These are phyloP conservation scores for Thermomyces lanuginosus DNA, from an alignment of 2,329 filamentous ascomycete species.

Conservation along the genomic window DNA sequence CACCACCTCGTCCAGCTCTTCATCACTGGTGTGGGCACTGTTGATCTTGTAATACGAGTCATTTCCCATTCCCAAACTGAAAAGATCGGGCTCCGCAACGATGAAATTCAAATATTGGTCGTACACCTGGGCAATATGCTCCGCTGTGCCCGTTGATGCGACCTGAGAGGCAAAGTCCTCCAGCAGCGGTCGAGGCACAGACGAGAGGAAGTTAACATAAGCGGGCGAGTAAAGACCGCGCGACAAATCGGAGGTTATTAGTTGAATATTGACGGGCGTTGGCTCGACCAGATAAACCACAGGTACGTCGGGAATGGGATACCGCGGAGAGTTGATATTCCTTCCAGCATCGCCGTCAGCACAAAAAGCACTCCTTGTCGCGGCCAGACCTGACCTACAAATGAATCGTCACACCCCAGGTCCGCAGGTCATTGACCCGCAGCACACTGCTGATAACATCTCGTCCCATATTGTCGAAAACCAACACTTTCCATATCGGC, in stretches of 20 bases:
- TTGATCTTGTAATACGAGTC: conserved; percentile 95
- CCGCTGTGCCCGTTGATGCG: conserved; percentile 65
- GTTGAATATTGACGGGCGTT: conserved; percentile 59
- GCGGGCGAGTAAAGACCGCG: conserved; percentile 81
- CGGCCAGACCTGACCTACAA: conserved; percentile 40
- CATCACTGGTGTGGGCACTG: conserved; percentile 77
- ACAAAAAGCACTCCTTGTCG: conserved; percentile 7
- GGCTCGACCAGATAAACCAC: conserved; percentile 95
- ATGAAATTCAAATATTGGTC: conserved; percentile 98
- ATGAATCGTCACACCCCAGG: conserved; percentile 93
- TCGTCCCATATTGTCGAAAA: conserved; percentile 81
- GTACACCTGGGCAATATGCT: conserved; percentile 79
- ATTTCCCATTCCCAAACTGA: conserved; percentile 83
- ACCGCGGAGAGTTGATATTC: conserved; percentile 64
- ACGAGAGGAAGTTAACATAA: conserved; percentile 93
- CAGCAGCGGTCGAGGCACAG: conserved; percentile 71
- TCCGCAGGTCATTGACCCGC: conserved; percentile 77
- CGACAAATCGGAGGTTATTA: conserved; percentile 71
- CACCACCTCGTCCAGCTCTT: conserved; percentile 70
- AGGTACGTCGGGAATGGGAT: conserved; percentile 89
- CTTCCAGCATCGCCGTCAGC: conserved; percentile 28
- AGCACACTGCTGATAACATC: conserved; percentile 96
- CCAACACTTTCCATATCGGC: conserved; percentile 92
- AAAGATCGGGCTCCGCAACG: conserved; percentile 85
- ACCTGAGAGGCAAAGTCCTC: conserved; percentile 91